A percentile compares a stretch with the other conserved stretches of the same genome.
Evolutionary conservation across 1,139 yeast species (phyloP).

Genomic region (Arxiozyma heterogenica): DNA sequence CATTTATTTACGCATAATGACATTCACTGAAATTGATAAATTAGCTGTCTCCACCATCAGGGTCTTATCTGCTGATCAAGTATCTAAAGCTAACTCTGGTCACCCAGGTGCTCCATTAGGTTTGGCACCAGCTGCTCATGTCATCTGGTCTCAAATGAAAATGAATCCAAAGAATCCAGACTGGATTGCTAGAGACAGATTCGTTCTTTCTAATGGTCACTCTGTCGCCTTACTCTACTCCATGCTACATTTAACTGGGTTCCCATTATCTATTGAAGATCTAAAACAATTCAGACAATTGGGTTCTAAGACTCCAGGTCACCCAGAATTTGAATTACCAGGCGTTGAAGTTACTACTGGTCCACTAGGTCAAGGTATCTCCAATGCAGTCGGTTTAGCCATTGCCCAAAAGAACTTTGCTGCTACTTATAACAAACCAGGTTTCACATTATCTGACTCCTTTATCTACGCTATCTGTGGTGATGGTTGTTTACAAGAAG

Average conservation of each 20-base stretch:
- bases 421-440: slow-evolving; percentile 90
- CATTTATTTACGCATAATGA: slow-evolving; percentile 10
- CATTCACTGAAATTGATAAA: slow-evolving; percentile 50
- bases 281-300: slow-evolving; percentile 87
- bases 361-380: slow-evolving; percentile 97
- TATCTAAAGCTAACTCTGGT: slow-evolving; percentile 86
- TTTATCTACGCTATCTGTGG: slow-evolving; percentile 79
- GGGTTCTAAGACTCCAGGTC: slow-evolving; percentile 91
- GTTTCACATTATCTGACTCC: slow-evolving; percentile 58
- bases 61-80: slow-evolving; percentile 81
- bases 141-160: slow-evolving; percentile 67
- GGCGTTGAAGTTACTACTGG: slow-evolving; percentile 98
- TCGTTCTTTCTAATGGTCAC: slow-evolving; percentile 93
- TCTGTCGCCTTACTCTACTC: slow-evolving; percentile 89
- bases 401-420: slow-evolving; percentile 89
- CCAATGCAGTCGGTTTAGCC: slow-evolving; percentile 95
- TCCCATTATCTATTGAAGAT: slow-evolving; percentile 73
- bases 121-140: slow-evolving; percentile 81
- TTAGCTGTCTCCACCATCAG: slow-evolving; percentile 85
- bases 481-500: slow-evolving; percentile 99
- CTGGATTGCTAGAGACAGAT: slow-evolving; percentile 94
- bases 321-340: slow-evolving; percentile 77
- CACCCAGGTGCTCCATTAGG: slow-evolving; percentile 99
- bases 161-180: slow-evolving; percentile 85
- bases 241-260: slow-evolving; percentile 79